phyloP scores from a whole-genome alignment of 2,329 filamentous ascomycete species.

The Nannizziopsis barbatae region DNA sequence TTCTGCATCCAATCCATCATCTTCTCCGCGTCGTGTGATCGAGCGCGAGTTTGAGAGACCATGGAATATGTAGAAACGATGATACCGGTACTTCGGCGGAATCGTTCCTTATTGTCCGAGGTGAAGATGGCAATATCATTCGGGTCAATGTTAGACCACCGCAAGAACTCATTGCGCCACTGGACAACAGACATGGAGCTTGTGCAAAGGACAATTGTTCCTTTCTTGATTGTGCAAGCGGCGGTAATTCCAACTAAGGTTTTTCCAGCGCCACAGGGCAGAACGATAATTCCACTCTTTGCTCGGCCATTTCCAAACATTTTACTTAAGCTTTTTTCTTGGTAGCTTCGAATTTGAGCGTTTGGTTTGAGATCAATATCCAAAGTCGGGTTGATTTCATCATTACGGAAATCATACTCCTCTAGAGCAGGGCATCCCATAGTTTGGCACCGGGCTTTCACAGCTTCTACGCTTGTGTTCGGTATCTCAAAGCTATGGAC shows the following conservation, averaged over 20 bases:
- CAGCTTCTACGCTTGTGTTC: slow-evolving; percentile 68
- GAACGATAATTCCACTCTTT: slow-evolving; percentile 91
- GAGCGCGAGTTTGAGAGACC: slow-evolving; percentile 82
- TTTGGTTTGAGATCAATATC: slow-evolving; percentile 87
- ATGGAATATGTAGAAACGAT: slow-evolving; percentile 98
- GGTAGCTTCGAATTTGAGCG: slow-evolving; percentile 84
- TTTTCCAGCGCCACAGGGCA: slow-evolving; percentile 94
- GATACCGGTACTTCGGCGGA: slow-evolving; percentile 82
- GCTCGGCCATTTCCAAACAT: slow-evolving; percentile 99
- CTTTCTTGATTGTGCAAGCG: slow-evolving; percentile 95
- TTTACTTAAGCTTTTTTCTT: slow-evolving; percentile 94
- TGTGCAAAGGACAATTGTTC: slow-evolving; percentile 86
- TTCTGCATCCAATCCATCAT: slow-evolving; percentile 91
- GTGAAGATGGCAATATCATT: slow-evolving; percentile 93
- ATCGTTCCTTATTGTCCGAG: slow-evolving; percentile 76
- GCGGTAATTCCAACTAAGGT: slow-evolving; percentile 97
- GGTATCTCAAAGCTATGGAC: slow-evolving; percentile 90
- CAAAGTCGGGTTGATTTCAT: slow-evolving; percentile 75
- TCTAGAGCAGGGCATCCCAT: slow-evolving; percentile 81
- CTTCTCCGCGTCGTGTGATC: slow-evolving; percentile 86
- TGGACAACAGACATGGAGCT: slow-evolving; percentile 97
- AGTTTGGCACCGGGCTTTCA: slow-evolving; percentile 80
- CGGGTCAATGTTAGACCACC: slow-evolving; percentile 97
- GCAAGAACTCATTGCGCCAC: slow-evolving; percentile 91
- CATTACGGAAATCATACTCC: slow-evolving; percentile 94